Percentiles rank a stretch among this genome's conserved stretches.
These are phyloP conservation scores for Trichothecium roseum DNA, from an alignment of 2,329 filamentous ascomycete species.

Conservation along the genomic window DNA sequence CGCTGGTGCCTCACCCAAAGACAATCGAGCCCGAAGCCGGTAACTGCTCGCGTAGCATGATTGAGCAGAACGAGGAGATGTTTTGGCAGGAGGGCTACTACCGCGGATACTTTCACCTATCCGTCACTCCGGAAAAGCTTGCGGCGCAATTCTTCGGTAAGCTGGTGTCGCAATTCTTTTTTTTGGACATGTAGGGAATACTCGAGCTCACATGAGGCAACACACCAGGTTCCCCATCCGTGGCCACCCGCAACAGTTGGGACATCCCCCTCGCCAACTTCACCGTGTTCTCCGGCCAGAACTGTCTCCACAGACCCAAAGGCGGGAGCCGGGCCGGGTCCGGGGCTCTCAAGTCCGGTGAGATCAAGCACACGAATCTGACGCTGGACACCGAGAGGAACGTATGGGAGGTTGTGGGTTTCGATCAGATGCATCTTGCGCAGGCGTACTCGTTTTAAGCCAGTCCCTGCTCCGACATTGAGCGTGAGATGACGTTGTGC, in stretches of 20 bases:
- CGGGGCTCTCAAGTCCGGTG: constrained; percentile 41
- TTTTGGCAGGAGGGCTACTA: constrained; percentile 69
- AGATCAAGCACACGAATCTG: constrained; percentile 37
- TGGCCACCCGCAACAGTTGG: constrained; percentile 47
- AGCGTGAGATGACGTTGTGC: no score
- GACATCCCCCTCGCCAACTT: constrained; percentile 63
- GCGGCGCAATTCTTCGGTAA: constrained; percentile 56
- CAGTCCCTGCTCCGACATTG: no score
- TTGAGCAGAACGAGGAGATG: constrained; percentile 47
- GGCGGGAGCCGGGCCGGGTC: constrained; percentile 35
- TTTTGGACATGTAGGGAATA: background rate
- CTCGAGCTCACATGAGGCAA: no score
- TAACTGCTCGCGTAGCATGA: constrained; percentile 33
- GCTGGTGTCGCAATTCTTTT: constrained; percentile 1
- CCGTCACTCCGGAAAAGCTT: constrained; percentile 44
- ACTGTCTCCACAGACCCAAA: constrained; percentile 37
- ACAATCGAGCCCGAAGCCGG: constrained; percentile 42
- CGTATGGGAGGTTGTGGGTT: constrained; percentile 13
- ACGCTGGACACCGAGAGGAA: constrained; percentile 24
- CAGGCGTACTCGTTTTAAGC: no score
- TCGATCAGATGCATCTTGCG: constrained; percentile 13
- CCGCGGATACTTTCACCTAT: constrained; percentile 60
- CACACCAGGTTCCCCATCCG: constrained; percentile 36
- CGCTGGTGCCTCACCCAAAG: no score
- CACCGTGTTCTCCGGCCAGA: constrained; percentile 52